Percentiles rank a stretch among this genome's conserved stretches.
Evolutionary conservation across 495 filamentous ascomycete genomes (phyloP).

Genomic region (Rusavskia elegans): DNA sequence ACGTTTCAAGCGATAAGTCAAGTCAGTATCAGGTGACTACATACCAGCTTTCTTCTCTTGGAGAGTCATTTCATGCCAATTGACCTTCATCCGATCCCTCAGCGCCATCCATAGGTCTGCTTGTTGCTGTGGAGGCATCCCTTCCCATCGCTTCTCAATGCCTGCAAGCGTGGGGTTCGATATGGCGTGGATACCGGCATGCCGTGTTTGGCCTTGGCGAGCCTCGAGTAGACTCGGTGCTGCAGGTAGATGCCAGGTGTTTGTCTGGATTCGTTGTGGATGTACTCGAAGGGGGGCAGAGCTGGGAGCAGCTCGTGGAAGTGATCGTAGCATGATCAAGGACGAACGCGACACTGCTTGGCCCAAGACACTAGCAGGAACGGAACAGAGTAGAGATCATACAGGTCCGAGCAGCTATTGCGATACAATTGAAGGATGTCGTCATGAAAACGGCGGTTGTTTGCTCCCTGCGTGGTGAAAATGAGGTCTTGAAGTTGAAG

Average conservation of each 20-base stretch:
- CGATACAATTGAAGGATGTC: constrained; percentile 10
- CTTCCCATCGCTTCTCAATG: constrained; percentile 99
- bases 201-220: constrained; percentile 39
- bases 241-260: neutral
- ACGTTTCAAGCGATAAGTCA: too few species aligned
- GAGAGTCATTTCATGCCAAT: constrained; percentile 85
- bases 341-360: neutral
- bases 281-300: constrained; percentile 7
- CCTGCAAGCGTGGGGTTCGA: constrained; percentile 92
- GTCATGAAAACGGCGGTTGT: neutral
- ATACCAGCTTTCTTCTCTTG: constrained; percentile 98
- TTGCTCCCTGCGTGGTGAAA: neutral
- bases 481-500: neutral
- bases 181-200: constrained; percentile 70
- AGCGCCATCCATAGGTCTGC: constrained; percentile 97
- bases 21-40: constrained; percentile 15
- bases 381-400: neutral
- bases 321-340: constrained; percentile 12
- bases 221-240: constrained; percentile 1
- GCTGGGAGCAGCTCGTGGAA: constrained; percentile 12
- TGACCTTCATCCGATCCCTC: constrained; percentile 93
- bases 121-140: constrained; percentile 93
- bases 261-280: constrained; percentile 3
- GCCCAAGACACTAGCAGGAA: neutral
- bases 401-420: constrained; percentile 6